phyloP scores from a whole-genome alignment of 352 stramenopile genomes.

The Blastocystis sp. region DNA sequence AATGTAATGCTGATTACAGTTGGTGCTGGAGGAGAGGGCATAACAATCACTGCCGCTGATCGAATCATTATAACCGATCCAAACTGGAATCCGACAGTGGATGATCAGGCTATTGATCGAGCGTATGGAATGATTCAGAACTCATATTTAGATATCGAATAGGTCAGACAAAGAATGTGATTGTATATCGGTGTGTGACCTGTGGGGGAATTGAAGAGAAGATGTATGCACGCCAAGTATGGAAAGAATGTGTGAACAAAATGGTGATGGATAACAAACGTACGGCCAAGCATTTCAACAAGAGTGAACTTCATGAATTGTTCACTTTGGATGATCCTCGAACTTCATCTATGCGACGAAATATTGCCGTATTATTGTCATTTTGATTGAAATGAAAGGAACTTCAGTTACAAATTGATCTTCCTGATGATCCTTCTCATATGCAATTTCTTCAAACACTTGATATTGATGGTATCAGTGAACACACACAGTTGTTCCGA shows the following conservation, averaged over 20 bases:
- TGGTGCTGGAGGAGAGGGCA: conserved; percentile 38
- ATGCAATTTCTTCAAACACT: conserved; percentile 27
- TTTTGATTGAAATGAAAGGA: neutral
- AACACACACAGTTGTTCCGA: conserved; percentile 28
- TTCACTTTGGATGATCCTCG: neutral
- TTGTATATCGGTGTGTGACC: conserved; percentile 80
- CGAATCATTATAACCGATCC: conserved; percentile 80
- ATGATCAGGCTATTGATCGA: conserved; percentile 85
- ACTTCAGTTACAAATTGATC: conserved; percentile 9
- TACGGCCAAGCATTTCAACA: neutral
- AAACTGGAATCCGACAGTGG: conserved; percentile 84
- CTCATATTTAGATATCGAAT: conserved; percentile 69
- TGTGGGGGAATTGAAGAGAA: conserved; percentile 80
- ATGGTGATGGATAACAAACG: conserved; percentile 41
- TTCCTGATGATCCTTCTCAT: neutral
- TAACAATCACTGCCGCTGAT: conserved; percentile 67
- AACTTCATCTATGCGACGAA: neutral
- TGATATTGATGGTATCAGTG: conserved; percentile 50
- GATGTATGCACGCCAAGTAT: conserved; percentile 76
- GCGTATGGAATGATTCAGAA: conserved; percentile 65
- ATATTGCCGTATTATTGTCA: neutral
- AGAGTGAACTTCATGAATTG: conserved; percentile 20
- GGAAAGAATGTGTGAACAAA: conserved; percentile 55
- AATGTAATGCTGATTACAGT: conserved; percentile 42
- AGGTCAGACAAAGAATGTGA: conserved; percentile 75